A percentile compares a stretch with the other conserved stretches of the same genome.
Evolutionary conservation across 495 filamentous ascomycete species (phyloP).

Genomic region (Annulohypoxylon maeteangense): DNA sequence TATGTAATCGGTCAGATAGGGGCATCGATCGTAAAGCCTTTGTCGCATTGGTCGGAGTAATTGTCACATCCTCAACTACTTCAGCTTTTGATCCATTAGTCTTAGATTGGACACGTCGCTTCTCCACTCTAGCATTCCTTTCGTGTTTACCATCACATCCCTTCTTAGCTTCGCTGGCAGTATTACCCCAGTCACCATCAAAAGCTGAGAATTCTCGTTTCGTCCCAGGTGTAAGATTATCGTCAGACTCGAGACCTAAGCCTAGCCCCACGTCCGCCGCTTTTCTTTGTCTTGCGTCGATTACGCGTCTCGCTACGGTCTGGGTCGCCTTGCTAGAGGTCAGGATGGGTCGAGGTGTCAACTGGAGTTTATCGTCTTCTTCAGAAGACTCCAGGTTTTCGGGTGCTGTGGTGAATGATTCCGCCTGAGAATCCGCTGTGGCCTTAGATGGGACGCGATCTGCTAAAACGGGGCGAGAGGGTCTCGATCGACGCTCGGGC

Average conservation of each 20-base stretch:
- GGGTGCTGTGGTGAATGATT: conserved; percentile 78
- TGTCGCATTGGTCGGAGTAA: conserved; percentile 62
- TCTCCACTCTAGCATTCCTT: conserved; percentile 67
- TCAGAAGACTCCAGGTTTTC: conserved; percentile 72
- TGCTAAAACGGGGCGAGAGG: conserved; percentile 51
- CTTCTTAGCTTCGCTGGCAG: conserved; percentile 54
- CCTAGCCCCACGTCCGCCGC: conserved; percentile 59
- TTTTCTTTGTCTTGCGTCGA: conserved; percentile 46
- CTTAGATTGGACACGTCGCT: conserved; percentile 53
- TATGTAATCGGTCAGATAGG: conserved; percentile 58
- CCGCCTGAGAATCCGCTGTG: conserved; percentile 66
- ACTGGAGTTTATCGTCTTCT: conserved; percentile 58
- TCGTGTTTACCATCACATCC: conserved; percentile 67
- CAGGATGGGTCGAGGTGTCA: conserved; percentile 60
- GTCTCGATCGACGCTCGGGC: conserved; percentile 48
- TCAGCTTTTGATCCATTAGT: conserved; percentile 49
- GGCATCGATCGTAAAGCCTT: conserved; percentile 59
- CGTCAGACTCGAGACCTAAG: conserved; percentile 59
- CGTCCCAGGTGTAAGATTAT: conserved; percentile 51
- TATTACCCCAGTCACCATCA: conserved; percentile 61
- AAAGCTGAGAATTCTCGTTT: conserved; percentile 57
- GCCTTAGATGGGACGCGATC: conserved; percentile 60
- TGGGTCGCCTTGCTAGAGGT: conserved; percentile 58
- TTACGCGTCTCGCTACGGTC: conserved; percentile 48
- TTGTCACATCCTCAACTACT: conserved; percentile 59